These are phyloP conservation scores for Firmiana major DNA, from an alignment of 345 rosid species.

Conservation along the genomic window DNA sequence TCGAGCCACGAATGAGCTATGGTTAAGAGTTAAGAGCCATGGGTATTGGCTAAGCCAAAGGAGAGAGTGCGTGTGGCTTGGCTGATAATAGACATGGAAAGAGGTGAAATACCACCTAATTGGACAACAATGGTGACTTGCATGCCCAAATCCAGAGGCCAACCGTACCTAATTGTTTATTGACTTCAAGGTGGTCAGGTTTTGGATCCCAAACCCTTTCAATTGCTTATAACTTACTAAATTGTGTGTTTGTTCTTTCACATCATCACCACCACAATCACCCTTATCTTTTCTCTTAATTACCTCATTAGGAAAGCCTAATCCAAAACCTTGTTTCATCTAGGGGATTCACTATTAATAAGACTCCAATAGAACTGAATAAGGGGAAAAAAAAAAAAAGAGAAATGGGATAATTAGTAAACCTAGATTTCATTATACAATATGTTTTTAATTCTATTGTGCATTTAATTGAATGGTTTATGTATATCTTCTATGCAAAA, in stretches of 20 bases:
- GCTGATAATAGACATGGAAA: conserved; percentile 14
- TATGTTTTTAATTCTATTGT: too few relatives aligned
- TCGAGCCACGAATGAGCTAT: conserved; percentile 48
- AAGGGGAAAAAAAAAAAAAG: neutral
- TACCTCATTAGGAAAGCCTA: conserved; percentile 34
- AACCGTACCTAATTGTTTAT: conserved; percentile 31
- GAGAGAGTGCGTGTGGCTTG: conserved; percentile 17
- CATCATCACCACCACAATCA: conserved; percentile 8
- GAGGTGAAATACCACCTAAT: conserved; percentile 34
- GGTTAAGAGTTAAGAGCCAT: conserved; percentile 2
- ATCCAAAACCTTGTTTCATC: neutral
- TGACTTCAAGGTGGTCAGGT: conserved; percentile 32
- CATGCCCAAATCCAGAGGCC: conserved; percentile 47
- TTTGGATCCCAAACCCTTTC: conserved; percentile 8
- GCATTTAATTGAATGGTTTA: too few relatives aligned
- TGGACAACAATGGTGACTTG: conserved; percentile 41
- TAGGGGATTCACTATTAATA: neutral
- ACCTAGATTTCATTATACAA: neutral
- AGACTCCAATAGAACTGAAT: neutral
- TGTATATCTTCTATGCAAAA: too few relatives aligned
- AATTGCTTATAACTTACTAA: too few relatives aligned
- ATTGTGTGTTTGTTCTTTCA: neutral
- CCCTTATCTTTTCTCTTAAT: conserved; percentile 24
- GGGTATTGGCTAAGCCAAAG: neutral
- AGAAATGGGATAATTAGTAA: neutral